A percentile compares a stretch with the other conserved stretches of the same genome.
Evolutionary conservation across 345 rosid genomes (phyloP).

Genomic region (Pugionium dolabratum): DNA sequence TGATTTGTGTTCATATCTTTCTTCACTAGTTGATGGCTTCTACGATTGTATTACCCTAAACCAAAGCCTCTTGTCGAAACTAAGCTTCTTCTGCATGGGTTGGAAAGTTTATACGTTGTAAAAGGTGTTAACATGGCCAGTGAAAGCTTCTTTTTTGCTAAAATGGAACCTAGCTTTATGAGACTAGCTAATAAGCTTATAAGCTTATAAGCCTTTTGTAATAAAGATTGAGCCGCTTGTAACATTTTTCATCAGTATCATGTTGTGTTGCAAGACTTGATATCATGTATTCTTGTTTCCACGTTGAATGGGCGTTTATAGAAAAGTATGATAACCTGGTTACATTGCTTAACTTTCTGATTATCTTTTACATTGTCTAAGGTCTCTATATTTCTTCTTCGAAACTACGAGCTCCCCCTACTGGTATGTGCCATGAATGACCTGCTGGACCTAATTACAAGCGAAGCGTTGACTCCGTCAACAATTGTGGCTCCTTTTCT

Average conservation of each 20-base stretch:
- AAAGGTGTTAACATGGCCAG: background rate
- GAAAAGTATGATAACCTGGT: background rate
- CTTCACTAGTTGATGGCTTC: slow-evolving; percentile 19
- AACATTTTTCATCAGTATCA: slow-evolving; percentile 5
- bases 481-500: slow-evolving; percentile 57
- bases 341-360: slow-evolving; percentile 10
- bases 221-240: background rate
- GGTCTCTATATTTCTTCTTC: slow-evolving; percentile 65
- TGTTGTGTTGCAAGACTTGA: slow-evolving; percentile 2
- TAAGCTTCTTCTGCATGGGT: slow-evolving; percentile 9
- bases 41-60: background rate
- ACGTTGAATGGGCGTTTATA: slow-evolving; percentile 4
- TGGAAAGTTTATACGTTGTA: background rate
- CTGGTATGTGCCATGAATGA: slow-evolving; percentile 64
- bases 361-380: slow-evolving; percentile 29
- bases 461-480: slow-evolving; percentile 42
- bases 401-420: slow-evolving; percentile 56
- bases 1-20: slow-evolving; percentile 1
- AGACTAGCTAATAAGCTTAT: slow-evolving; percentile 12
- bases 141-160: background rate
- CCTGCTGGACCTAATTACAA: slow-evolving; percentile 49
- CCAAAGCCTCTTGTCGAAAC: background rate
- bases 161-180: background rate
- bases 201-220: background rate
- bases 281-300: background rate